Conservation (phyloP, 1,284 basidiomycete species). For the Schizophyllum amplum region DNA sequence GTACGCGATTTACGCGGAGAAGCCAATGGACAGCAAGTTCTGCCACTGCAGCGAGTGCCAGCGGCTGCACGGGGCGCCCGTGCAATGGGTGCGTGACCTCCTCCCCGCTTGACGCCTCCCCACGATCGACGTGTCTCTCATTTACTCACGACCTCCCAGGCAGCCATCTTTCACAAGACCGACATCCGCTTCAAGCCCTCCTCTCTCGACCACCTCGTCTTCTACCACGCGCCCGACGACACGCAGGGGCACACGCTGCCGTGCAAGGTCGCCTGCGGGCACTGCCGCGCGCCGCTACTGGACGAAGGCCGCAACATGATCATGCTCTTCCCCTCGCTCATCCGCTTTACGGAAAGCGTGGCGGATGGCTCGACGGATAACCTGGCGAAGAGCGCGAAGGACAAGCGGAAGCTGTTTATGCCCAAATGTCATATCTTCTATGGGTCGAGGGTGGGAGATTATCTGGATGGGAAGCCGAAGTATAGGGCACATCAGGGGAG, state of each 20-base stretch:
- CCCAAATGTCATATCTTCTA: conserved; percentile 4
- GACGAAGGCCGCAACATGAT: conserved; percentile 5
- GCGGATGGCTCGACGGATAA: neutral
- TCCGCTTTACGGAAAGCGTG: neutral
- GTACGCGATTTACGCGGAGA: neutral
- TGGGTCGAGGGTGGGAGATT: neutral
- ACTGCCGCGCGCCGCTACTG: conserved; percentile 2
- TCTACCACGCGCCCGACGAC: neutral
- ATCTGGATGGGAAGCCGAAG: neutral
- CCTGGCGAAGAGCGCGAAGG: neutral
- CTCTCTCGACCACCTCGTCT: neutral
- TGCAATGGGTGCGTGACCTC: neutral
- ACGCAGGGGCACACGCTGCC: neutral
- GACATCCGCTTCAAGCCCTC: neutral
- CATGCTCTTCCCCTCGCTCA: conserved; percentile 1
- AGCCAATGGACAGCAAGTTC: conserved; percentile 1
- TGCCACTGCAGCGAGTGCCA: conserved; percentile 3
- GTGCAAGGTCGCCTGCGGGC: conserved; percentile 1
- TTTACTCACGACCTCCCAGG: neutral
- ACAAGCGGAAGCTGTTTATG: neutral
- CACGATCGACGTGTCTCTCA: too few relatives aligned
- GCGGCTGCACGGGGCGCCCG: neutral
- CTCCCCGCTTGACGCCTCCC: neutral
- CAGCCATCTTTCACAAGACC: conserved; percentile 1
- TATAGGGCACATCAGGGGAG: neutral